phyloP scores from a whole-genome alignment of 2,329 filamentous ascomycete species.

The Penicillium sp. region DNA sequence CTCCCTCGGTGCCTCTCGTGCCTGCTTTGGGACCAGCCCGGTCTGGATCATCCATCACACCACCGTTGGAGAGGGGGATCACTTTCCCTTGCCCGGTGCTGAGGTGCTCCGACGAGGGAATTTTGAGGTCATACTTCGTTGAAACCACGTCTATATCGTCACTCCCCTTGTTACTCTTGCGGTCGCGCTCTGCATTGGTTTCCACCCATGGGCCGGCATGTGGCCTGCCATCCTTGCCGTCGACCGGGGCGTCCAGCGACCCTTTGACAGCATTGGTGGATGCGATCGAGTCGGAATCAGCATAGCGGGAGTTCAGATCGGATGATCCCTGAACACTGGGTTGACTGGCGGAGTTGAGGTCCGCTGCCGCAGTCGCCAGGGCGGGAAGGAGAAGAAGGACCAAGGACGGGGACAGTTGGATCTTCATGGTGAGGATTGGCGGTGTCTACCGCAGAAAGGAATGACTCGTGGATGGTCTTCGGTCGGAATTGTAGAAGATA shows the following conservation, averaged over 20 bases:
- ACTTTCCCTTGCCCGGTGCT: conserved; percentile 48
- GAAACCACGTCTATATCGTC: conserved; percentile 45
- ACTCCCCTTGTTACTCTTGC: conserved; percentile 46
- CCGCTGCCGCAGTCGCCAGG: conserved; percentile 37
- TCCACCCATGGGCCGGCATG: conserved; percentile 78
- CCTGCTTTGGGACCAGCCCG: conserved; percentile 78
- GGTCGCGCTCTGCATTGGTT: conserved; percentile 55
- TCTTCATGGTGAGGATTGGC: conserved; percentile 40
- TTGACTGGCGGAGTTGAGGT: conserved; percentile 26
- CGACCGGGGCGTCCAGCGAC: conserved; percentile 84
- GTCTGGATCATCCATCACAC: conserved; percentile 91
- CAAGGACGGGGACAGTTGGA: conserved; percentile 39
- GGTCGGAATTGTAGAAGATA: neutral
- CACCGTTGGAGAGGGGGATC: conserved; percentile 67
- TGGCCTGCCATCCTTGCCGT: conserved; percentile 91
- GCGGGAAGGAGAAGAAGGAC: conserved; percentile 46
- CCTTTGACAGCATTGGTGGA: conserved; percentile 50
- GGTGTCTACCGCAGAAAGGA: conserved; percentile 19
- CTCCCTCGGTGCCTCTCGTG: conserved; percentile 85
- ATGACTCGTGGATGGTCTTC: neutral
- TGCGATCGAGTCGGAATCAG: conserved; percentile 25
- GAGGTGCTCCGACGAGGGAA: conserved; percentile 39
- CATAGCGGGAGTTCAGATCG: conserved; percentile 23
- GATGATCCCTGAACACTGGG: conserved; percentile 24
- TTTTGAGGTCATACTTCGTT: conserved; percentile 32